Evolutionary conservation across 1,284 basidiomycete species (phyloP).

Genomic region (Spongiforma sp.): DNA sequence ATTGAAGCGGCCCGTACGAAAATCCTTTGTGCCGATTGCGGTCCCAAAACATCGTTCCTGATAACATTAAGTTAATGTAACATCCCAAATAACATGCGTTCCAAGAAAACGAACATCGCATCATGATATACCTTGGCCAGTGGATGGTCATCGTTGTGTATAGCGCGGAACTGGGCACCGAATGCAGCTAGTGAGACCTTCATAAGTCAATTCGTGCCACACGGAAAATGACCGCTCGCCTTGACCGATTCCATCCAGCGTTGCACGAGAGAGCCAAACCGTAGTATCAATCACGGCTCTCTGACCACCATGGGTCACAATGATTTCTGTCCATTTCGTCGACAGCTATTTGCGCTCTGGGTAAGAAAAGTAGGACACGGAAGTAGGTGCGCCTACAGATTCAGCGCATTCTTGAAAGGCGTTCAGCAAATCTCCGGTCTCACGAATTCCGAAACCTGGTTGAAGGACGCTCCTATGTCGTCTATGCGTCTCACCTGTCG

Average conservation of each 20-base stretch:
- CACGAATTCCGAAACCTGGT: slow-evolving; percentile 47
- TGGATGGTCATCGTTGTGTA: slow-evolving; percentile 42
- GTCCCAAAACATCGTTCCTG: slow-evolving; percentile 29
- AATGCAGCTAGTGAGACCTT: slow-evolving; percentile 43
- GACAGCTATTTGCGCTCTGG: slow-evolving; percentile 46
- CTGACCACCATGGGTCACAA: slow-evolving; percentile 33
- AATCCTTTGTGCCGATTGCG: slow-evolving; percentile 26
- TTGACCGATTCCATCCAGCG: slow-evolving; percentile 52
- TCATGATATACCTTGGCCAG: slow-evolving; percentile 40
- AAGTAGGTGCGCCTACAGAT: slow-evolving; percentile 20
- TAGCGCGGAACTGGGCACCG: slow-evolving; percentile 44
- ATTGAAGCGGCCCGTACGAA: slow-evolving; percentile 24
- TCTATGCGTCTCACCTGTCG: slow-evolving; percentile 48
- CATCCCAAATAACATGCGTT: not conserved
- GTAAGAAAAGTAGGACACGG: slow-evolving; percentile 7
- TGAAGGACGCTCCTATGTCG: slow-evolving; percentile 49
- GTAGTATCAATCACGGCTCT: slow-evolving; percentile 47
- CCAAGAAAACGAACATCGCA: slow-evolving; percentile 36
- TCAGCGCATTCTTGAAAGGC: slow-evolving; percentile 38
- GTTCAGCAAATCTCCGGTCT: slow-evolving; percentile 43
- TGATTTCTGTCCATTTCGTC: slow-evolving; percentile 49
- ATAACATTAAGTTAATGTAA: slow-evolving; percentile 2
- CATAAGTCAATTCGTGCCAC: not conserved
- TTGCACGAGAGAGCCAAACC: slow-evolving; percentile 45
- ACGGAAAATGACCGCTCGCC: slow-evolving; percentile 34